phyloP scores from a whole-genome alignment of 2,329 filamentous ascomycete genomes.

The Geoglossum cookeanum region DNA sequence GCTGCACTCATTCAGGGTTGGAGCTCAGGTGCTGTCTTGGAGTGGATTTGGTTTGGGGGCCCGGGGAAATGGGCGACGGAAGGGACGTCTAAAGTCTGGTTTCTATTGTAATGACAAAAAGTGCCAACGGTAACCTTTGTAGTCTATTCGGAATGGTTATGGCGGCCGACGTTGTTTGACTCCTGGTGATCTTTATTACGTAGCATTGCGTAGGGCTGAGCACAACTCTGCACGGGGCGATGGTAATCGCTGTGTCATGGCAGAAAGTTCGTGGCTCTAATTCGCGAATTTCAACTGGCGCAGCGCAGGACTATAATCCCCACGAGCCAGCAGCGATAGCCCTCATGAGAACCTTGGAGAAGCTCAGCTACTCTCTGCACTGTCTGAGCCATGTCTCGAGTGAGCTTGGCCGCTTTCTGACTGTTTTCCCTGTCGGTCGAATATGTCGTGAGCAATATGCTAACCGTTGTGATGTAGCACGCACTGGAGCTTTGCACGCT shows the following conservation, averaged over 20 bases:
- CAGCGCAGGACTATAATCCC: not conserved
- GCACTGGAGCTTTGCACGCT: conserved; percentile 77
- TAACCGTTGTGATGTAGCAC: conserved; percentile 33
- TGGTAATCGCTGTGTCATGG: not conserved
- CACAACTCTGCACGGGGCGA: not conserved
- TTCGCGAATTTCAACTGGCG: not conserved
- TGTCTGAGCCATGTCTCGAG: conserved; percentile 36
- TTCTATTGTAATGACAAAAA: too few relatives aligned
- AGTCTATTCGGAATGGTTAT: too few relatives aligned
- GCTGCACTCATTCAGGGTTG: not conserved
- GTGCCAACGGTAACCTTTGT: too few relatives aligned
- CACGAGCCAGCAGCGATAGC: conserved; percentile 37
- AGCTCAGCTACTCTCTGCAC: conserved; percentile 61
- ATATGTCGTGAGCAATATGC: not conserved
- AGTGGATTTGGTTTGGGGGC: too few relatives aligned
- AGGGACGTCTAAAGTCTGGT: too few relatives aligned
- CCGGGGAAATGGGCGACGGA: too few relatives aligned
- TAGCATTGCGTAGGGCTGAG: not conserved
- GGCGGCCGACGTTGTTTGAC: too few relatives aligned
- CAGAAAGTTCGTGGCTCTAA: not conserved
- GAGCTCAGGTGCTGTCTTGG: not conserved
- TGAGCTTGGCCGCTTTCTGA: conserved; percentile 22
- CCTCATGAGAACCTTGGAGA: conserved; percentile 55
- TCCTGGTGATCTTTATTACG: not conserved
- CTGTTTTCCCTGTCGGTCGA: not conserved